Evolutionary conservation across 2,329 filamentous ascomycete species (phyloP), one percentile per base, ranked within the genome.

Genomic region (Xylariaceae sp.): DNA sequence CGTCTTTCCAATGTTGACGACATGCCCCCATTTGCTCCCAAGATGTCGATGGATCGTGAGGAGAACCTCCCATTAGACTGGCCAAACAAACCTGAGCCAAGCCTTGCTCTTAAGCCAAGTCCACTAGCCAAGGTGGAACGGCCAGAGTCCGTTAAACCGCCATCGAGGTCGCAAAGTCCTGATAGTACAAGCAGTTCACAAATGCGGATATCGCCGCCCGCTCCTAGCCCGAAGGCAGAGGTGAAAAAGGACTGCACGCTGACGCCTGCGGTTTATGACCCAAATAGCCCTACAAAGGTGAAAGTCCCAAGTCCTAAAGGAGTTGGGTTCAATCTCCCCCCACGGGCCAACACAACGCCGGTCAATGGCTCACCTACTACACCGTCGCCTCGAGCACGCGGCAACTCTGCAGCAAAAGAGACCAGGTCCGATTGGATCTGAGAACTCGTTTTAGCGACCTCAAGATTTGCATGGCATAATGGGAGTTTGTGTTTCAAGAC

Each of bases 1-100:
- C 76, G 83, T 9, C 69, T 87, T 41, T 87, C 83, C 19, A 79
- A 73, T 40, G 71, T 76, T 24, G 65, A 72, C 12, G 73, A 78
- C 48, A 69, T 78, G 47, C 62, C 65, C 1, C 64, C 64, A 13
- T 54, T 64, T 15, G 52, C 61, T 31, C 59, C 39, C 46, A 61
- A 43, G 37, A 59, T 51, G 44, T 61, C 52, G 34, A 55, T 45
- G 37, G 52, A 66, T 47, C 47, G 63, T 40, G 42, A 64, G 44
- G 64, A 65, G 38, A 62, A 68, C 3, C 62, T 71, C 42, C 59
- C 60, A 37, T 54, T 72, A 26, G 63, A 60, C 30, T 66, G 57
- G 38, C 61, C 63, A 3, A 55, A 59, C 9, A 50, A 49, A 18
- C 38, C 42, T 19, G 47, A 49, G 4, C 31, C 39, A 12, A 37